Evolutionary conservation across 495 filamentous ascomycete genomes (phyloP), one percentile per base, ranked within the genome.

Genomic region (Aspergillus sclerotiicarbonarius): DNA sequence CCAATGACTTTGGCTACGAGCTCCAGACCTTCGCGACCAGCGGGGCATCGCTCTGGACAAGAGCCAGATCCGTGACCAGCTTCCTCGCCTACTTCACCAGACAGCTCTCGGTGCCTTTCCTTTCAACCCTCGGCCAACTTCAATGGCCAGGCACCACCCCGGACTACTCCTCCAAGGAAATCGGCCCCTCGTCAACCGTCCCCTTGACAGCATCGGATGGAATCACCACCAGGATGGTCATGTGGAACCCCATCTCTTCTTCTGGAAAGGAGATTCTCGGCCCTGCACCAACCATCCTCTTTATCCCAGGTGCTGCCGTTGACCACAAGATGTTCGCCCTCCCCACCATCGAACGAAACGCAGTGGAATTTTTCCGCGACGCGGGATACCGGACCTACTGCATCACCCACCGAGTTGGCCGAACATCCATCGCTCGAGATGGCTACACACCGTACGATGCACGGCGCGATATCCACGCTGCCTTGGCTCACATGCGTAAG

Each of bases 231-330:
- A 51, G n/a, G 19, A 51, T 51, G 49, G 49, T 51, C 4, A 51
- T 51, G 49, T 51, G 49, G 49, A 51, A 51, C 19, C 49, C 49
- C 6, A 15, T 51, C 49, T 31, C 49, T 0, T 1, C n/a, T 6
- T 30, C 16, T 10, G 30, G 30, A 10, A 49, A 6, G 19, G 49
- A 51, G 31, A 15, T 19, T 31, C n/a, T 31, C 0, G 49, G 49
- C 13, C 29, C 49, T 0, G 49, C 29, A 18, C 49, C 49, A 6
- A 51, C 30, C 13, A 37, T 51, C 10, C 49, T 51, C 49, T 10
- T 51, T 12, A 51, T 51, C 31, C 49, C 49, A 32, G 49, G 49
- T 9, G 49, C 49, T 13, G 49, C 49, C 16, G 49, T 51, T 18
- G 49, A 51, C 49, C 29, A 51, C 33, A 51, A 30, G 1, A 51